These are phyloP conservation scores for Monosporascus sp. DNA, from an alignment of 2,329 filamentous ascomycete genomes.

Conservation along the genomic window DNA sequence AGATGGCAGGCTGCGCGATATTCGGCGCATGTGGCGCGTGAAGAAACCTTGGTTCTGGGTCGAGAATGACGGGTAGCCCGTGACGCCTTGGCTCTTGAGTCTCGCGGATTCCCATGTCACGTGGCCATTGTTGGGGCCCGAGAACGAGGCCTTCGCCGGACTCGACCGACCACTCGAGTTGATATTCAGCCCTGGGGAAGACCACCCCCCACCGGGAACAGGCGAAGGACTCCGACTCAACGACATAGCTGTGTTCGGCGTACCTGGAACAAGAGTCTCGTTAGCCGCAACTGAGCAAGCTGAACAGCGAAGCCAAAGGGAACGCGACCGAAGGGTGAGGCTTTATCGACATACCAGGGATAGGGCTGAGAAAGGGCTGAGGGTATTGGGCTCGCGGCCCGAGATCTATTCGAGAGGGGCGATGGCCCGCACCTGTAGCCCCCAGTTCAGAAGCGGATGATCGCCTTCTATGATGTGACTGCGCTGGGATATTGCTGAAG, in stretches of 20 bases:
- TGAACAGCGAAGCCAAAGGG: too few species aligned
- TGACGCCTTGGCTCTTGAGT: constrained; percentile 67
- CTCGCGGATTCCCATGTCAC: constrained; percentile 82
- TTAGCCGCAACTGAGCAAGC: constrained; percentile 1
- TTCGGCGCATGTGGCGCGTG: constrained; percentile 71
- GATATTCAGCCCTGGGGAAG: constrained; percentile 72
- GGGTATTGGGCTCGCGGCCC: constrained; percentile 34
- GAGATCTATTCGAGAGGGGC: constrained; percentile 30
- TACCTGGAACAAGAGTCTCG: constrained; percentile 35
- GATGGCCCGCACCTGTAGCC: constrained; percentile 28
- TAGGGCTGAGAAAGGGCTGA: constrained; percentile 42
- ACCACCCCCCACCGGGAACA: constrained; percentile 79
- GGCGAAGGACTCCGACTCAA: constrained; percentile 85
- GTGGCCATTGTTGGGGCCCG: constrained; percentile 46
- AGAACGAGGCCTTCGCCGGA: constrained; percentile 48
- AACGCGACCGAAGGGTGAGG: background rate
- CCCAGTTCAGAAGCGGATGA: constrained; percentile 34
- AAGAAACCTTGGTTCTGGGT: constrained; percentile 85
- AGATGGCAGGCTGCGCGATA: constrained; percentile 73
- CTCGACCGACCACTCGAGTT: constrained; percentile 64
- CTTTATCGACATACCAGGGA: constrained; percentile 45
- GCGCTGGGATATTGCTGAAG: constrained; percentile 42
- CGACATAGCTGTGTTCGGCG: constrained; percentile 63
- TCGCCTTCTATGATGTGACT: constrained; percentile 45
- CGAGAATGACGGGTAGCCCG: constrained; percentile 72